Conservation (phyloP, 495 filamentous ascomycete species). For the Penicillium odoratum region DNA sequence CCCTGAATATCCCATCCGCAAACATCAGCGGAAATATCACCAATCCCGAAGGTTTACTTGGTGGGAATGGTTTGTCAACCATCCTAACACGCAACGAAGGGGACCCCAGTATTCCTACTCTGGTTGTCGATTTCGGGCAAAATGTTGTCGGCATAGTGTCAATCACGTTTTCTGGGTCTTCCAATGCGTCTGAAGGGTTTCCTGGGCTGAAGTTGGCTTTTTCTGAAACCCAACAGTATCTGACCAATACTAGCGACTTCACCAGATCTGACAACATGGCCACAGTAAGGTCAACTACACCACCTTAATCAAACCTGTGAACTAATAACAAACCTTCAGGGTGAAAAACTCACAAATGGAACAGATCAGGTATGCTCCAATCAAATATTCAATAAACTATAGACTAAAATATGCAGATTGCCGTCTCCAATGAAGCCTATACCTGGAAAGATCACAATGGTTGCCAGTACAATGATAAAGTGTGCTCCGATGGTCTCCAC, state of each 20-base stretch:
- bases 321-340: conserved; percentile 2
- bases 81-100: conserved; percentile 10
- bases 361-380: conserved; percentile 11
- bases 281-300: neutral
- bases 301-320: neutral
- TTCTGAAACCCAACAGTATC: conserved; percentile 44
- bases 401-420: conserved; percentile 23
- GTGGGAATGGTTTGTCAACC: conserved; percentile 4
- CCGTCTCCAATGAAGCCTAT: conserved; percentile 35
- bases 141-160: conserved; percentile 39
- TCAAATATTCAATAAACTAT: neutral
- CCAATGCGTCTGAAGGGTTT: conserved; percentile 16
- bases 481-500: conserved; percentile 50
- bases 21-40: conserved; percentile 9
- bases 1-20: conserved; percentile 4
- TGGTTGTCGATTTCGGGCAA: conserved; percentile 48
- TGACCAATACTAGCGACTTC: conserved; percentile 44
- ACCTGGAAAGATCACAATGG: conserved; percentile 43
- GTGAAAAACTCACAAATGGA: conserved; percentile 11
- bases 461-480: conserved; percentile 35
- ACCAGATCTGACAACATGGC: conserved; percentile 42
- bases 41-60: conserved; percentile 8
- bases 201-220: conserved; percentile 47
- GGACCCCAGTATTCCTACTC: conserved; percentile 5
- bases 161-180: conserved; percentile 30